Base-by-base conservation (phyloP, 768 basidiomycete genomes). In the Lactarius quietus region DNA sequence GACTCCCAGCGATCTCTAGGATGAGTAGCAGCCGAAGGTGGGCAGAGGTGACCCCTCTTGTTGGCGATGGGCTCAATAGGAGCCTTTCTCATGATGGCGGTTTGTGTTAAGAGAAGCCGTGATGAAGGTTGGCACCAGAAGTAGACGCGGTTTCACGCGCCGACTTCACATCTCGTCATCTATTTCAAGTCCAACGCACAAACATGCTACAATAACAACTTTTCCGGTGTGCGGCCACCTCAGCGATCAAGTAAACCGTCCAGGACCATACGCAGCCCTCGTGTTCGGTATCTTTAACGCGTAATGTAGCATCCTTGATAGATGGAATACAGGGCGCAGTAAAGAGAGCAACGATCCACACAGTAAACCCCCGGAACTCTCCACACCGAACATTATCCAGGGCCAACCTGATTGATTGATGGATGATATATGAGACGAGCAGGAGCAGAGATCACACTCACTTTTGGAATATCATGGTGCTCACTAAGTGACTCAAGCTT, bases 391-490 rank as follows among this genome's bases (percentile, higher is more conserved):
- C 78, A 71, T 92, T 87, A 93, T 78, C 92, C 92, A 53, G 92
- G 92, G 66, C 92, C 92, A 74, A 93, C 92, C 92, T 93, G 71
- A 48, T 33, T 93, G 71, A 48, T 51, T 26, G 48, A 28, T 35
- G 59, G 26, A 59, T 59, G 56, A 61, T 23, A 59, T 26, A 56
- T 63, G 65, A 45, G 62, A 57, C 31, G 57, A 48, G 51, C 31
- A 28, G 9, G 64, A 45, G 28, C 61, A 63, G 20, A 60, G 28
- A 72, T 78, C 18, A 65, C 28, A 59, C 31, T 56, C 74, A 88
- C 92, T 84, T 95, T 95, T 45, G 93, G 93, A 72, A 95, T 94
- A 75, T 95, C 93, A 76, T 96, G 92, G 82, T 95, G 94, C 78
- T 95, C 93, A 75, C 90, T 92, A 63, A 95, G 82, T 64, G 84